These are phyloP conservation scores for Combretum micranthum DNA, from an alignment of 345 rosid genomes.

Conservation along the genomic window DNA sequence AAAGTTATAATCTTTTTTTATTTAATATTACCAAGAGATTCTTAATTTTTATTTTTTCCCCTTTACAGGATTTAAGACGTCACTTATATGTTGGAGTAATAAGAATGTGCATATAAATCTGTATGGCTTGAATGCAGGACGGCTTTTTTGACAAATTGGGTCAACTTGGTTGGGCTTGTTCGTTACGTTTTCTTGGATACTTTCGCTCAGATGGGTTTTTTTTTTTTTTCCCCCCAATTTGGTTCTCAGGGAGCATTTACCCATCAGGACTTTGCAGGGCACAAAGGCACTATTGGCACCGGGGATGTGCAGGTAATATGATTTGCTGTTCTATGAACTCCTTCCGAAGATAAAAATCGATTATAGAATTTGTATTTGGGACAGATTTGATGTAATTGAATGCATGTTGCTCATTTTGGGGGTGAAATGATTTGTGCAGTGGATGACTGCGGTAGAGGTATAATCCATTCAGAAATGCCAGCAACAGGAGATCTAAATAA, in stretches of 20 bases:
- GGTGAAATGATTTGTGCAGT: slow-evolving; percentile 26
- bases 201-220: not conserved
- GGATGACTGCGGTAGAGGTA: slow-evolving; percentile 99
- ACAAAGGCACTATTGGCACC: slow-evolving; percentile 66
- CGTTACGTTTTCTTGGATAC: no score
- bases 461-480: slow-evolving; percentile 98
- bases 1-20: not conserved
- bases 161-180: no score
- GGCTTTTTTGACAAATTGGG: no score
- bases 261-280: slow-evolving; percentile 91
- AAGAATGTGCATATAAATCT: no score
- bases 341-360: not conserved
- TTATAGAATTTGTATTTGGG: not conserved
- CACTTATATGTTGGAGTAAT: slow-evolving; percentile 84
- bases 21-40: not conserved
- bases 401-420: not conserved
- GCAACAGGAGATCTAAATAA: slow-evolving; percentile 62
- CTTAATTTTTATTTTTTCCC: not conserved
- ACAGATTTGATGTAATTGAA: not conserved
- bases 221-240: no score
- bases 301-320: slow-evolving; percentile 86
- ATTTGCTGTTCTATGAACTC: not conserved
- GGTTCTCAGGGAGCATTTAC: slow-evolving; percentile 68
- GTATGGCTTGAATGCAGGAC: no score
- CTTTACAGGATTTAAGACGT: slow-evolving; percentile 88